A percentile compares a stretch with the other conserved stretches of the same genome.
phyloP scores from a whole-genome alignment of 1,284 basidiomycete genomes.

The Ceratobasidium theobromae region DNA sequence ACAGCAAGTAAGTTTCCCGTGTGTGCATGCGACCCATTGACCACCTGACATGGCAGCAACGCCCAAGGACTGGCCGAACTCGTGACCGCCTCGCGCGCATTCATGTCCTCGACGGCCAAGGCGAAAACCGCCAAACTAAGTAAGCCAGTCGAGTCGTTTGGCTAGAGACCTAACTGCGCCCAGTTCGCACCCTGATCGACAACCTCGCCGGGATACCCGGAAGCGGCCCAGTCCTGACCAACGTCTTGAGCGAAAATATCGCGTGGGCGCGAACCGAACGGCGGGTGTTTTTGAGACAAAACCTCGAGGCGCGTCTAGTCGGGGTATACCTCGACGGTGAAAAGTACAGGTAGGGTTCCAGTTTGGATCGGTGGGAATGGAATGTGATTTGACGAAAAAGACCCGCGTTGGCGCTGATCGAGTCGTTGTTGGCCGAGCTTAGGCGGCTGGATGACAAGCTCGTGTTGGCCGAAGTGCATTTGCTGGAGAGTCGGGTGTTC shows the following conservation, averaged over 20 bases:
- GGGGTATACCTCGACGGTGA: constrained; percentile 59
- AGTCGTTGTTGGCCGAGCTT: constrained; percentile 83
- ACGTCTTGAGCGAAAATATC: constrained; percentile 86
- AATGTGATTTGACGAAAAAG: constrained; percentile 53
- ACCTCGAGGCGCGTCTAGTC: constrained; percentile 87
- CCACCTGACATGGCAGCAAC: constrained; percentile 58
- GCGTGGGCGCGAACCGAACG: constrained; percentile 92
- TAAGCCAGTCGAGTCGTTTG: constrained; percentile 47
- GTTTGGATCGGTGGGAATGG: not conserved
- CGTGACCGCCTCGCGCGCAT: constrained; percentile 81
- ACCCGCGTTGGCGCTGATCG: constrained; percentile 80
- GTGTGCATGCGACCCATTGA: not conserved
- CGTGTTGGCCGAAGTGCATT: constrained; percentile 94
- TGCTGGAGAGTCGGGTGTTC: constrained; percentile 90
- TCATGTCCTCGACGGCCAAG: constrained; percentile 95
- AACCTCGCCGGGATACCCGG: constrained; percentile 80
- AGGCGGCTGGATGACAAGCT: constrained; percentile 97
- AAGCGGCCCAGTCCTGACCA: constrained; percentile 79
- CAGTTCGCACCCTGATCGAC: constrained; percentile 90
- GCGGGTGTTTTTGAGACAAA: constrained; percentile 94
- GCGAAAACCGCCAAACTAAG: constrained; percentile 98
- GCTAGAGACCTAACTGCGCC: constrained; percentile 4
- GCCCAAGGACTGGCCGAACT: constrained; percentile 83
- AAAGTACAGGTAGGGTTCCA: constrained; percentile 3
- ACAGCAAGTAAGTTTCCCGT: constrained; percentile 65